Evolutionary conservation across 1,284 basidiomycete species (phyloP), one percentile per base, ranked within the genome.

Genomic region (Sporisorium sorghi): DNA sequence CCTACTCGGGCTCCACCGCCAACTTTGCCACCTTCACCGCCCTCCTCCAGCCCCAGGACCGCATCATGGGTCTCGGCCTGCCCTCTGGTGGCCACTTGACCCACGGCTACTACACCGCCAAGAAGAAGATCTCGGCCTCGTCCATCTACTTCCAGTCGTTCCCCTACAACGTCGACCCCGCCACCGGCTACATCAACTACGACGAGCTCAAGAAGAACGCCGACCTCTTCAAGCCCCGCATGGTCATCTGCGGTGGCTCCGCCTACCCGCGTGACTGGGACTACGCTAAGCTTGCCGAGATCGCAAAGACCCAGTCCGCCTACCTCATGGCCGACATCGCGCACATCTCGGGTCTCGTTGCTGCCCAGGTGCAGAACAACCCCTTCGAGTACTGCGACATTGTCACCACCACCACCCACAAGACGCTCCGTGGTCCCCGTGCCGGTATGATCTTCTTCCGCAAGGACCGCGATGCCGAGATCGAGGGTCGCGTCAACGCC

Each of bases 91-190:
- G 97, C 67, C 97, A 99, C 87, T 89, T 99, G 77, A 97, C 95
- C 44, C 95, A 98, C 86, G 95, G 95, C 40, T 97, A 97, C 88
- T 98, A 97, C 87, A 98, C 95, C 73, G 94, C 94, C 73, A 97
- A 97, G 88, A 97, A 97, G 89, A 99, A 99, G 88, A 99, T 99
- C 90, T 97, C 96, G 56, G 94, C 97, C 26, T 99, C 96, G 42
- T 98, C 96, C 19, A 98, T 99, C 88, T 99, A 99, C 89, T 99
- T 99, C 92, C 95, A 99, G 86, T 97, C 96, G 48, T 89, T 98
- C 86, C 97, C 97, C 52, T 99, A 99, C 85, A 90, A 90, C 67
- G 92, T 99, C 78, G 76, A 83, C 75, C 66, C 76, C 44, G 64
- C 79, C 63, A 93, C 91, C 68, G 92, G 97, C 85, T 88, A 96